Base-by-base conservation (phyloP, 129 eudicot species). In the Sambucus nigra region DNA sequence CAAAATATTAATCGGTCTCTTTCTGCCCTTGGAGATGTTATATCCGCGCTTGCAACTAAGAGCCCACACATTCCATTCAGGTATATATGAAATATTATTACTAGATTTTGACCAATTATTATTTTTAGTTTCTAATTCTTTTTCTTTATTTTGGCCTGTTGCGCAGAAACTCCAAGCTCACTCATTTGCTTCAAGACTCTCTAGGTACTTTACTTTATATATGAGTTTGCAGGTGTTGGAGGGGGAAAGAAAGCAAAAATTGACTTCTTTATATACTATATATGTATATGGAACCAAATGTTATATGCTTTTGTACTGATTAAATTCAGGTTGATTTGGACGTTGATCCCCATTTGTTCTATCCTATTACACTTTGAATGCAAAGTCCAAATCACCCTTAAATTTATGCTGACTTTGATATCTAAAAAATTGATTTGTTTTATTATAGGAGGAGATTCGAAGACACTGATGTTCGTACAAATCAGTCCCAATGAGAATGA, bases 161-260 rank as follows among this genome's bases (percentile, higher is more conserved):
- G 21, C 42, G 73, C 78, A 88, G 98, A 76, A 89, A 89, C 73
- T 89, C 98, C 41, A 89, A 85, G 82, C 98, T 89, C 53, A 91
- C 98, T 60, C 98, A 91, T 72, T 71, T 91, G 72, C 98, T 91
- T 74, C 98, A 91, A 74, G 98, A 91, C 72, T 91, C 98, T 38
- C 67, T 88, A 78, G 97, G 97, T 88, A 83, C 54, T 45, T 46
- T 5, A 10, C 48, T 61, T n/a, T n/a, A n/a, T n/a, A n/a, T n/a
- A n/a, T 5, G 25, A 14, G 0, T 55, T 25, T 57, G 48, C 22
- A n/a, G n/a, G n/a, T n/a, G n/a, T n/a, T n/a, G n/a, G n/a, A n/a
- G n/a, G n/a, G n/a, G n/a, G n/a, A n/a, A n/a, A n/a, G n/a, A n/a
- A n/a, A n/a, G n/a, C n/a, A n/a, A n/a, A n/a, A n/a, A n/a, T n/a